phyloP scores from a whole-genome alignment of 2,329 filamentous ascomycete species.

The Drechmeria coniospora region DNA sequence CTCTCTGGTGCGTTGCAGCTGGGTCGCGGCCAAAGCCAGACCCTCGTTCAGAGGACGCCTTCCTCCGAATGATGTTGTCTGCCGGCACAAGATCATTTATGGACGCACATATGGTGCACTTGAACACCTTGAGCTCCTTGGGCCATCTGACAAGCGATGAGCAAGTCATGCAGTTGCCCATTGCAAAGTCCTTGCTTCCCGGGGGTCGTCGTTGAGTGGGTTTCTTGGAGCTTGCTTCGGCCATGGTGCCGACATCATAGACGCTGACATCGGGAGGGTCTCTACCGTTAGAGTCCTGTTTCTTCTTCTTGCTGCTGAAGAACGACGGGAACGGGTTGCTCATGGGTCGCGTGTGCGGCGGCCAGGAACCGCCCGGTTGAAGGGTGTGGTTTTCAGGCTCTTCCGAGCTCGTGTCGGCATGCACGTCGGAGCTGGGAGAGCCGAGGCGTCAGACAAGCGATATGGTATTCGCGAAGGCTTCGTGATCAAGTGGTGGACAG shows the following conservation, averaged over 20 bases:
- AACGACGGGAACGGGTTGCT: slow-evolving; percentile 68
- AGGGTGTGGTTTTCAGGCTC: slow-evolving; percentile 23
- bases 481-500: slow-evolving; percentile 21
- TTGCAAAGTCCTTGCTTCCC: slow-evolving; percentile 42
- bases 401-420: slow-evolving; percentile 27
- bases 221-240: slow-evolving; percentile 6
- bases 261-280: slow-evolving; percentile 13
- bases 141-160: slow-evolving; percentile 70
- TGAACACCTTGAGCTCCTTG: slow-evolving; percentile 54
- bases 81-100: slow-evolving; percentile 55
- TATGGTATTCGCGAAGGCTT: slow-evolving; percentile 17
- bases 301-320: slow-evolving; percentile 46
- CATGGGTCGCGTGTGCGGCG: slow-evolving; percentile 39
- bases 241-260: slow-evolving; percentile 13
- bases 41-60: slow-evolving; percentile 8
- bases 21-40: slow-evolving; percentile 8
- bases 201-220: slow-evolving; percentile 17
- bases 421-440: slow-evolving; percentile 12
- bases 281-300: slow-evolving; percentile 23
- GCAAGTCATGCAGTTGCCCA: slow-evolving; percentile 74
- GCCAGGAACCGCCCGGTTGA: slow-evolving; percentile 7
- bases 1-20: slow-evolving; percentile 1
- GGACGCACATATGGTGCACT: slow-evolving; percentile 71
- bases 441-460: slow-evolving; percentile 13
- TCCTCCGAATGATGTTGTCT: slow-evolving; percentile 9